A percentile compares a stretch with the other conserved stretches of the same genome.
phyloP scores from a whole-genome alignment of 1,139 yeast genomes.

The Yamadazyma friedrichii region DNA sequence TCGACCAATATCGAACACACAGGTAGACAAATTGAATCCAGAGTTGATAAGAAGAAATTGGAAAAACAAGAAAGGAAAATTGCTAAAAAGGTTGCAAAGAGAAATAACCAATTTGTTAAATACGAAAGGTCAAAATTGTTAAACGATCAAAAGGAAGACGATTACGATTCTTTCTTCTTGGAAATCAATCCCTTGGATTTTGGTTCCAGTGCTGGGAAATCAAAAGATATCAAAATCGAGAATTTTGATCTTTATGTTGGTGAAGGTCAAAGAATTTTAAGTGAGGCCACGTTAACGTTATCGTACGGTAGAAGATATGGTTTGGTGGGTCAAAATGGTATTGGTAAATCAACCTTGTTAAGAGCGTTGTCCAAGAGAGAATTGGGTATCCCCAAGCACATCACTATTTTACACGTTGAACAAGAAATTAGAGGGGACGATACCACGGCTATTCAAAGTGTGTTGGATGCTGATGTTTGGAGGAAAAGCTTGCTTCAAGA shows the following conservation, averaged over 20 bases:
- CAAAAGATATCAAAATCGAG: constrained; percentile 91
- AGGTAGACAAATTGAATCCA: constrained; percentile 87
- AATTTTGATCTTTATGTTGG: constrained; percentile 93
- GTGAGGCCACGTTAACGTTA: constrained; percentile 83
- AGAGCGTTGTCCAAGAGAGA: constrained; percentile 93
- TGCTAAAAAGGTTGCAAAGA: constrained; percentile 93
- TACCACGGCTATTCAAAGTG: constrained; percentile 85
- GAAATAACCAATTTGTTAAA: constrained; percentile 81
- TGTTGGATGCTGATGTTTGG: constrained; percentile 98
- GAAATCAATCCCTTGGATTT: constrained; percentile 93
- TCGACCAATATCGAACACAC: constrained; percentile 85
- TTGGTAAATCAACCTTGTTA: constrained; percentile 93
- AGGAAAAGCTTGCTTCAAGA: constrained; percentile 82
- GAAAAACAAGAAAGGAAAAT: constrained; percentile 97
- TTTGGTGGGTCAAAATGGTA: constrained; percentile 98
- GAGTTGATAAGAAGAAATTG: constrained; percentile 93
- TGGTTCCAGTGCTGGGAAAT: constrained; percentile 88
- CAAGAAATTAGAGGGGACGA: constrained; percentile 97
- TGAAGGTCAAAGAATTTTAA: constrained; percentile 87
- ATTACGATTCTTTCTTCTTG: constrained; percentile 91
- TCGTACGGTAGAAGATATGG: constrained; percentile 96
- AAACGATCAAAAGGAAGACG: constrained; percentile 59
- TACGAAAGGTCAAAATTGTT: constrained; percentile 92
- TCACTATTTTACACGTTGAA: constrained; percentile 93
- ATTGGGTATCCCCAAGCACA: constrained; percentile 88